These are phyloP conservation scores for Dendrostoma leiphaemia DNA, from an alignment of 2,329 filamentous ascomycete genomes.

Conservation along the genomic window DNA sequence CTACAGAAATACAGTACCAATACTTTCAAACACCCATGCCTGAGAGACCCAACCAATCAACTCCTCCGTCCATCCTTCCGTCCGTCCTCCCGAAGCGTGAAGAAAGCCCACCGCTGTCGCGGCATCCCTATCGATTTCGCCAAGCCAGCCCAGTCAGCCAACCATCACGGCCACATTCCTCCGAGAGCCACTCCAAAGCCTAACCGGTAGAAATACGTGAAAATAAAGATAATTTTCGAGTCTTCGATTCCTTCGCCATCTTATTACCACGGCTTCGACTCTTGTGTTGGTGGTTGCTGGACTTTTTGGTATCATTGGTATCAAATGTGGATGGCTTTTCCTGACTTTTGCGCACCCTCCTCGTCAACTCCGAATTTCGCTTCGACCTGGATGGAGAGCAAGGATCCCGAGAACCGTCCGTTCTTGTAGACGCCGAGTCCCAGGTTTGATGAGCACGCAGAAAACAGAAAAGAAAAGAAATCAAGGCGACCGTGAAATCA, in stretches of 20 bases:
- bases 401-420: not conserved
- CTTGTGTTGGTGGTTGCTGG: not conserved
- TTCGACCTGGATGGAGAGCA: not conserved
- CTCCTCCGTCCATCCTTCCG: not conserved
- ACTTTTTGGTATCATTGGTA: slow-evolving; percentile 20
- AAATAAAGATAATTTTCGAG: not conserved
- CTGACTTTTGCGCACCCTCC: slow-evolving; percentile 1
- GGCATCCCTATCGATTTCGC: no score
- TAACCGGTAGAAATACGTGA: no score
- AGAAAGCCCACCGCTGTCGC: no score
- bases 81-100: not conserved
- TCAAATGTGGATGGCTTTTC: slow-evolving; percentile 14
- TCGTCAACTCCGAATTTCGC: slow-evolving; percentile 1
- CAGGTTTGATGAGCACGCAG: no score
- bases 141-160: no score
- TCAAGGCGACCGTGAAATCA: not conserved
- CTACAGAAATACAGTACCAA: not conserved
- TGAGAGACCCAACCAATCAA: not conserved
- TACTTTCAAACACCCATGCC: not conserved
- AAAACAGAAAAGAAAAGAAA: not conserved
- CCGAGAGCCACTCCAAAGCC: no score
- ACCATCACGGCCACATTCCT: no score
- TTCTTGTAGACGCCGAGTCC: not conserved
- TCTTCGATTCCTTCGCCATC: not conserved
- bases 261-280: not conserved